These are phyloP conservation scores for Zelopaecilomyces penicillatus DNA, from an alignment of 2,329 filamentous ascomycete species.

Conservation along the genomic window DNA sequence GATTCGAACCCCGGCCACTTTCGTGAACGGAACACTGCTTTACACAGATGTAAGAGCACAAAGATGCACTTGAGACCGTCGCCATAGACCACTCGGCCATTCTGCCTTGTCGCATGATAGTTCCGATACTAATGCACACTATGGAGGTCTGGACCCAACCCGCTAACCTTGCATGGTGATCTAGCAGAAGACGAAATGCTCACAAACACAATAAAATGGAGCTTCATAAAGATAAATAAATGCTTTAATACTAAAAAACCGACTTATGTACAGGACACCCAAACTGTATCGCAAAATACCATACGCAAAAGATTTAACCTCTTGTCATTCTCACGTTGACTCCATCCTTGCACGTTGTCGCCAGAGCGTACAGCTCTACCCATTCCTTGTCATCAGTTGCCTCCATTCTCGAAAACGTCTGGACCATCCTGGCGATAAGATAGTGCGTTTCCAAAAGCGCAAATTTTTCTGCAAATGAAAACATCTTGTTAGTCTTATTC, in stretches of 20 bases:
- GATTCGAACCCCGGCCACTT: constrained; percentile 19
- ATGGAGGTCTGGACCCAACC: no score
- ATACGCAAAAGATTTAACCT: background rate
- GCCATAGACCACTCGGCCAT: constrained; percentile 17
- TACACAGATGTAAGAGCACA: constrained; percentile 12
- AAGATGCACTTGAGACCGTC: constrained; percentile 14
- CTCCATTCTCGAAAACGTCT: constrained; percentile 21
- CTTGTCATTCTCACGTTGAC: constrained; percentile 12
- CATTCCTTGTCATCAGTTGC: constrained; percentile 21
- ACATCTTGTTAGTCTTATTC: background rate
- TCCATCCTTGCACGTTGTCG: constrained; percentile 26
- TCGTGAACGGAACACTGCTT: constrained; percentile 17
- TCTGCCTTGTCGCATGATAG: constrained; percentile 9
- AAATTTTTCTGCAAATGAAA: constrained; percentile 22
- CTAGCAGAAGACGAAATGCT: no score
- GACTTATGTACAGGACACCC: background rate
- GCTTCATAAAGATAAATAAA: no score
- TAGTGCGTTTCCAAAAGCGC: constrained; percentile 27
- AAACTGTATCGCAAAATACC: background rate
- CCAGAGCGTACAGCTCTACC: constrained; percentile 26
- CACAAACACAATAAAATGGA: no score
- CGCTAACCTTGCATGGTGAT: no score
- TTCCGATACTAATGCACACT: no score
- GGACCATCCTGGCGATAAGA: constrained; percentile 25
- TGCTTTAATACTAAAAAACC: no score